Evolutionary conservation across 352 stramenopile species (phyloP), one percentile per base, ranked within the genome.

Genomic region (Phytophthora kernoviae): DNA sequence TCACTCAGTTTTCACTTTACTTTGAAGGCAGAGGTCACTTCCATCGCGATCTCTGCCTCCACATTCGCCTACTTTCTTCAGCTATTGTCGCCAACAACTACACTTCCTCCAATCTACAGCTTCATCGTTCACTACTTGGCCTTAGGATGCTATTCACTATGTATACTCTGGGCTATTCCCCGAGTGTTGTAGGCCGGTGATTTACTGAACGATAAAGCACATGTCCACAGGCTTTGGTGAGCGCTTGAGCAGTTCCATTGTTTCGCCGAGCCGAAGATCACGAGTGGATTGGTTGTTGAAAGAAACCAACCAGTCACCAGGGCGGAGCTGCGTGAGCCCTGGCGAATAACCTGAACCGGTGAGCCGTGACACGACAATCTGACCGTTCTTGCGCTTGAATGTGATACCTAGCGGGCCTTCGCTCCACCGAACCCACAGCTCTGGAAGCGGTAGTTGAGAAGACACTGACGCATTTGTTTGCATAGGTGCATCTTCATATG

Each of bases 191-290:
- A 21, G 22, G 14, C 30, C 22, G 48, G 39, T 58, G 52, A 51
- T 43, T 68, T 73, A 91, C 63, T 85, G 80, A 57, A 93, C 79
- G 17, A 91, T 65, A 61, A 91, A 94, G 51, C 82, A 83, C 82
- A 94, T 88, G 52, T 87, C 71, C 40, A 92, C 70, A 26, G 84
- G 84, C 60, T 94, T 94, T 11, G 81, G 77, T 15, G 81, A 73
- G 8, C 70, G 72, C 64, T 92, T 91, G 56, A 94, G 79, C 49
- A 94, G 57, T 57, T 88, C 79, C 82, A 94, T 94, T 24, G 84
- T 92, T 68, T 94, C 77, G 14, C 77, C 80, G 21, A 92, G 67
- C 11, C 78, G 68, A 22, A 94, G 55, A 30, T 77, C 74, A 22
- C 73, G 56, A 11, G 84, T 94, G 43, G 77, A 68, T 43, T 82